Base-by-base conservation (phyloP, 768 basidiomycete species). In the Suillus subalutaceus region DNA sequence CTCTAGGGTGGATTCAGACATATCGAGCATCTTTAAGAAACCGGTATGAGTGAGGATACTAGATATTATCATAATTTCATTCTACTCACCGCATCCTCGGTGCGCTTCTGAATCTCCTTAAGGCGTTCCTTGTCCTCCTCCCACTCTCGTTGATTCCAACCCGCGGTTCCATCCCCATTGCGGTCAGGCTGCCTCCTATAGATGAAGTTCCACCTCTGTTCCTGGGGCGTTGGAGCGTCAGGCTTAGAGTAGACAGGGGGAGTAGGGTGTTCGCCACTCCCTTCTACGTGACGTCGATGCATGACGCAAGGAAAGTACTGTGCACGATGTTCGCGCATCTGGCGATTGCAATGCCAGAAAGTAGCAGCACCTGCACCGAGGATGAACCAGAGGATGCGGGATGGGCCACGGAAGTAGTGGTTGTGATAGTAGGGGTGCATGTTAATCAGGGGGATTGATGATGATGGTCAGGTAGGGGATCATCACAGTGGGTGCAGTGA, bases 1-100 rank as follows among this genome's bases (percentile, higher is more conserved):
- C 55, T 90, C 89, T 20, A 92, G 83, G 0, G 90, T 88, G 18
- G 83, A 81, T 73, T 92, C 91, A 3, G 90, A 90, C 65, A 91
- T 72, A 61, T 90, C 88, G 9, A 79, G 77, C 78, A 89, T 83
- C 90, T 69, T 56, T 56, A n/a, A 68, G 15, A 26, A 10, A 26
- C 35, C 62, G 52, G 48, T 53, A 23, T 18, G 57, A 32, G 43
- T 53, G n/a, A 32, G 5, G 26, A 60, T 16, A 50, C 40, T 43
- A 35, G 15, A 20, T 2, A 23, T 43, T 35, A 37, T 37, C 37
- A 37, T 37, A 30, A n/a, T 50, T 43, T 50, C 43, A 52, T 41
- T 26, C 18, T 18, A 74, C 81, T 66, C 53, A 88, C 87, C 44
- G 81, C 80, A 55, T 87, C 85, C 26, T 80, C 77, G 38, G 87